Base-by-base conservation (phyloP, 306 rosid genomes). In the Quercus aquifolioides region DNA sequence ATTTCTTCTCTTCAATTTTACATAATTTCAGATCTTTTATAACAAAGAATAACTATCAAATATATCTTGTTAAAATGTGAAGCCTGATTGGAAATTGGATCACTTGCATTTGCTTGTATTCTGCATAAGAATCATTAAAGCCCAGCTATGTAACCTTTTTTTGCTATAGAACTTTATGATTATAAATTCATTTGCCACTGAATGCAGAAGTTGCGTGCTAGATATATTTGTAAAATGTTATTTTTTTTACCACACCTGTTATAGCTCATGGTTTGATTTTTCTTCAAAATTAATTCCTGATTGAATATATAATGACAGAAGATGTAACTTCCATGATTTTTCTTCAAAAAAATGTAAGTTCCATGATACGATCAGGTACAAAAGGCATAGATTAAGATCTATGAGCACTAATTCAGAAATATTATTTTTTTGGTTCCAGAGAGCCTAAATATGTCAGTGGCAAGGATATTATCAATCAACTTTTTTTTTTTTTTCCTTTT, bases 1-100 rank as follows among this genome's bases (percentile, higher is more conserved):
- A 74, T 52, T 74, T 77, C 20, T 31, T 49, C 59, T 74, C 60
- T 76, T 79, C 19, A 59, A 23, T 60, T 30, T 64, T 83, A 5
- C 57, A 59, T 71, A 62, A 4, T 81, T 72, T 73, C 58, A n/a
- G 51, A 72, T 74, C 74, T 26, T 41, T 74, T 76, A 8, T 63
- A 72, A 13, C 63, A 43, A 33, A 63, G n/a, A 38, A 55, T 72
- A 49, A 31, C 21, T 5, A 64, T 25, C 33, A 43, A 21, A 23
- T 60, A 21, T 62, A 51, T 62, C 28, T 19, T 46, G 57, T 12
- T 18, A 30, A 67, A 41, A 15, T 20, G 26, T 21, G 11, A 67
- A 60, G 30, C 26, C 35, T 64, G 35, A 7, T 11, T 21, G 20
- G 72, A 35, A 76, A 62, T 14, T 15, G 71, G 67, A 7, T 3